A percentile compares a stretch with the other conserved stretches of the same genome.
phyloP scores from a whole-genome alignment of 2,329 filamentous ascomycete genomes.

The Aspergillus jensenii region DNA sequence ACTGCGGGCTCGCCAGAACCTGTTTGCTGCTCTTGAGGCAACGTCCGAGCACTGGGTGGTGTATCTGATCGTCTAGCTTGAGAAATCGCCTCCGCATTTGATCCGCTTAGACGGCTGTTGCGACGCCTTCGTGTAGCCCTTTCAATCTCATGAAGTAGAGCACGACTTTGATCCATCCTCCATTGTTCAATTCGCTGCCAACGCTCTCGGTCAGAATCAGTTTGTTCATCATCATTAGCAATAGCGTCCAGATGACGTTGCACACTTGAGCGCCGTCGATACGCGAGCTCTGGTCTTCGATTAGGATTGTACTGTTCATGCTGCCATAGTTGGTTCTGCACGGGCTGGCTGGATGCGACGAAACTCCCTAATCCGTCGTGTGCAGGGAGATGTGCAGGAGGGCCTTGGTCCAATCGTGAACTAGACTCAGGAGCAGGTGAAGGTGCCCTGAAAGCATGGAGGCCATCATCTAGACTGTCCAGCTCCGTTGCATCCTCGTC shows the following conservation, averaged over 20 bases:
- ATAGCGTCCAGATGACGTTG: conserved; percentile 58
- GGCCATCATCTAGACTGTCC: conserved; percentile 88
- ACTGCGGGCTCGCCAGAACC: conserved; percentile 36
- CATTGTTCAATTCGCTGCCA: conserved; percentile 85
- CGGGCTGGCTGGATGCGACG: conserved; percentile 58
- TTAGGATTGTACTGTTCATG: conserved; percentile 83
- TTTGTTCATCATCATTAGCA: conserved; percentile 57
- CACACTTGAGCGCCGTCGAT: conserved; percentile 56
- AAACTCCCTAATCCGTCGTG: conserved; percentile 94
- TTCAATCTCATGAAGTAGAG: conserved; percentile 84
- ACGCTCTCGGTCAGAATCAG: conserved; percentile 67
- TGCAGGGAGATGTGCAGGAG: conserved; percentile 73
- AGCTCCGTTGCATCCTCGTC: conserved; percentile 68
- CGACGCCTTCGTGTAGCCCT: conserved; percentile 72
- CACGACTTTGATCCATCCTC: conserved; percentile 85
- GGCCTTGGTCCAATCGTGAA: conserved; percentile 53
- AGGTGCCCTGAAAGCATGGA: conserved; percentile 79
- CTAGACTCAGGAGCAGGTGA: conserved; percentile 45
- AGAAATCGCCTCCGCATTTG: conserved; percentile 16
- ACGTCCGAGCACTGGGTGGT: conserved; percentile 38
- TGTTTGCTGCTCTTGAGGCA: conserved; percentile 55
- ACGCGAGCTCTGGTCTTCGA: conserved; percentile 51
- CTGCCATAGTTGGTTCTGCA: conserved; percentile 84
- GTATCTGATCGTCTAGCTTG: conserved; percentile 20
- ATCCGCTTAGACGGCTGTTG: conserved; percentile 27